Conservation (phyloP, 768 basidiomycete species). For the Auricularia sp. region DNA sequence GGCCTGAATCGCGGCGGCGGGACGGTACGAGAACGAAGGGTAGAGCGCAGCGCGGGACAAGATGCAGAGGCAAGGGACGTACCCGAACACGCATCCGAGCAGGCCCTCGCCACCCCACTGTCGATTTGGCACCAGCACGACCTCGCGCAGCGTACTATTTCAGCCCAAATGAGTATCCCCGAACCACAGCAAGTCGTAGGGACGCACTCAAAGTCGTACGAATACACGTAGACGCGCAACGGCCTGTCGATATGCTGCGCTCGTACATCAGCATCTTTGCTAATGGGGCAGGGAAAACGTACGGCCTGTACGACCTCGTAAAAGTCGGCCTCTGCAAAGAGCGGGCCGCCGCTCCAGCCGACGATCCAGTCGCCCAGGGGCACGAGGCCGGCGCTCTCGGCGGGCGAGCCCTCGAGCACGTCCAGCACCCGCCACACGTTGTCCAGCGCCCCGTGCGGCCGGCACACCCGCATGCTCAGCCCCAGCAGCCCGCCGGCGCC, state of each 20-base stretch:
- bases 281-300: conserved; percentile 19
- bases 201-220: conserved; percentile 88
- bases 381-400: conserved; percentile 91
- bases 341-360: conserved; percentile 91
- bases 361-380: conserved; percentile 73
- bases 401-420: conserved; percentile 90
- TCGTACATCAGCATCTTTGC: background rate
- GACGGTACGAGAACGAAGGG: too few species aligned
- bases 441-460: conserved; percentile 78
- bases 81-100: conserved; percentile 94
- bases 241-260: conserved; percentile 86
- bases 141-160: conserved; percentile 76
- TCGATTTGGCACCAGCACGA: conserved; percentile 88
- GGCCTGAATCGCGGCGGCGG: too few species aligned
- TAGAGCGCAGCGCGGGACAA: too few species aligned
- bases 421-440: conserved; percentile 98
- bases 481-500: conserved; percentile 83
- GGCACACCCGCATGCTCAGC: conserved; percentile 86
- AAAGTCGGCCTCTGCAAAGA: conserved; percentile 89
- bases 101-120: conserved; percentile 97
- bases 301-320: conserved; percentile 92
- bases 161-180: background rate
- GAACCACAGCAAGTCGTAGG: conserved; percentile 3
- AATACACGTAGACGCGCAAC: conserved; percentile 89
- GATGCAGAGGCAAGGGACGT: conserved; percentile 19